A percentile compares a stretch with the other conserved stretches of the same genome.
Evolutionary conservation across 2,329 filamentous ascomycete genomes (phyloP).

Genomic region (Chalara sp.): DNA sequence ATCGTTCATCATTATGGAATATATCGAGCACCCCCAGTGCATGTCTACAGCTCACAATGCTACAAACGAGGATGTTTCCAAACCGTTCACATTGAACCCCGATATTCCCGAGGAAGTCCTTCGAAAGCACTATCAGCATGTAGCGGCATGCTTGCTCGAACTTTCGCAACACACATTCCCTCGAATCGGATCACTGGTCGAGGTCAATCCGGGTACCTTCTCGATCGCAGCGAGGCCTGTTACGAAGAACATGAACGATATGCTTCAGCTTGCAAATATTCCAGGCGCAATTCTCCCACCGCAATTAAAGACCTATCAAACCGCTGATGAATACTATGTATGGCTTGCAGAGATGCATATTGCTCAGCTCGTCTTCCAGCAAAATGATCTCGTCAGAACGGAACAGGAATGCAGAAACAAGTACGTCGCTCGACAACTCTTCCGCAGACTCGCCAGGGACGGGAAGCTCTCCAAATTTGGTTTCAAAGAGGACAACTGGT

Average conservation of each 20-base stretch:
- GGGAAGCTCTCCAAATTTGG: constrained; percentile 14
- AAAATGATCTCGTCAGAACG: constrained; percentile 30
- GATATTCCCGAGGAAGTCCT: constrained; percentile 7
- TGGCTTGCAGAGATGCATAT: constrained; percentile 28
- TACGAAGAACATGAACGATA: constrained; percentile 15
- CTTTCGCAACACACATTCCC: constrained; percentile 10
- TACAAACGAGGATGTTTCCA: neutral
- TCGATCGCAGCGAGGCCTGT: constrained; percentile 8
- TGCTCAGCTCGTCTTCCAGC: constrained; percentile 33
- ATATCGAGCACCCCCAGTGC: constrained; percentile 14
- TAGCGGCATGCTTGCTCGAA: constrained; percentile 11
- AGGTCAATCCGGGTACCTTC: constrained; percentile 3
- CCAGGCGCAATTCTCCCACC: constrained; percentile 8
- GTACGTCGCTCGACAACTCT: constrained; percentile 34
- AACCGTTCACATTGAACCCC: constrained; percentile 23
- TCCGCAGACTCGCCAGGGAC: constrained; percentile 26
- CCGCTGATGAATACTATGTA: constrained; percentile 9
- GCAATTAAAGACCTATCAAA: constrained; percentile 5
- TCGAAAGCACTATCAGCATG: constrained; percentile 8
- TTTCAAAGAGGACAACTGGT: constrained; percentile 24
- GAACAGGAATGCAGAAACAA: constrained; percentile 36
- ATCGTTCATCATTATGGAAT: constrained; percentile 32
- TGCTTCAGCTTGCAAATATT: constrained; percentile 11
- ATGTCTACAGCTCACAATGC: neutral
- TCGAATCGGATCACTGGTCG: constrained; percentile 10